Evolutionary conservation across 148 eudicot species (phyloP), one percentile per base, ranked within the genome.

Genomic region (Camellia lanceoleosa): DNA sequence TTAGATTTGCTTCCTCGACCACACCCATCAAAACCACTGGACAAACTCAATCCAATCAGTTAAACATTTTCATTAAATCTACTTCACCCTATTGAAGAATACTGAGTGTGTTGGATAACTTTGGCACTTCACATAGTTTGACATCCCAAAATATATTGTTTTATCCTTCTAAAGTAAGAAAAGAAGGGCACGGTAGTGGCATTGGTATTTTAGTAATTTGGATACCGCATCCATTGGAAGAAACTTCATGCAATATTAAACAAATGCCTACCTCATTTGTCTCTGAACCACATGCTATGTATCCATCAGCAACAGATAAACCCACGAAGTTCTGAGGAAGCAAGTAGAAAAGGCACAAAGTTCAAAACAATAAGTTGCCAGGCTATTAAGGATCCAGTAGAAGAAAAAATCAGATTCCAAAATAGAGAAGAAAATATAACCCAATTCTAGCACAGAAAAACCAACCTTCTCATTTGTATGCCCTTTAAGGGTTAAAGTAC

Each of bases 251-350:
- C 47, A 69, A 67, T 16, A 55, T 18, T 68, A 13, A 7, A 19
- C 15, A 13, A 79, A 41, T 68, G 55, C 73, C 38, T 71, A 91
- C 98, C 97, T 95, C 97, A 80, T 95, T 95, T 54, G 96, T 89
- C 84, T 95, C 98, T 54, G 98, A 95, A 75, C 98, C 98, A 78
- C 98, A 95, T 19, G 93, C 89, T 65, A 95, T 90, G 81, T 93
- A 95, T 62, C 97, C 98, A 80, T 95, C 93, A 60, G 88, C 84
- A 75, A 90, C 98, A 19, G 97, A 90, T 79, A 95, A 81, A 52
- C 98, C 98, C 73, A 95, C 98, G 84, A 95, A 95, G 80, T 91
- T 95, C 98, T 95, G 93, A 71, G 76, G 58, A 44, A 84, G 76
- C n/a, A 79, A 66, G 43, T 55, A 11, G 14, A 65, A 52, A 75